phyloP scores from a whole-genome alignment of 495 filamentous ascomycete genomes.

The Letharia columbiana region DNA sequence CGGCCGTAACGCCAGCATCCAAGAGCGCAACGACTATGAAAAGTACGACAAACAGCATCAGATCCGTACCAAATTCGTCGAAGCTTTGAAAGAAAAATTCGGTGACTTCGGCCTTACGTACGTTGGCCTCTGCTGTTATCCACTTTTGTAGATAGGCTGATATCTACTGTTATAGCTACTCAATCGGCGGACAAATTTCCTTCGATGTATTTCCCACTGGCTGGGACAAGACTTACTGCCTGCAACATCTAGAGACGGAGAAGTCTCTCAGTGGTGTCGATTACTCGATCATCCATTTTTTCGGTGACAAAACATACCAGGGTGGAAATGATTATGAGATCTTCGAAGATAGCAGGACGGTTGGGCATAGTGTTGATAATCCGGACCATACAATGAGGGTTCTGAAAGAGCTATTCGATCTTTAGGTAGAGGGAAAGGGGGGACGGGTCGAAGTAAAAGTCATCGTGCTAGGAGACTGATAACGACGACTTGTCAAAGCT shows the following conservation, averaged over 20 bases:
- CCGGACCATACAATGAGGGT: slow-evolving; percentile 73
- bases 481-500: not conserved
- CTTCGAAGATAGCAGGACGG: slow-evolving; percentile 66
- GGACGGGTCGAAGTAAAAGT: not conserved
- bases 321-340: slow-evolving; percentile 98
- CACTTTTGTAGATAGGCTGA: not conserved
- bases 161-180: slow-evolving; percentile 50
- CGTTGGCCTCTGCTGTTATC: slow-evolving; percentile 28
- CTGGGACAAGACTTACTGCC: slow-evolving; percentile 99
- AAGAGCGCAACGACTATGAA: slow-evolving; percentile 74
- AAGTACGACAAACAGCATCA: slow-evolving; percentile 67
- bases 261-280: slow-evolving; percentile 54
- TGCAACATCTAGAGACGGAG: slow-evolving; percentile 78
- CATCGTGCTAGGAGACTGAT: not conserved
- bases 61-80: slow-evolving; percentile 63
- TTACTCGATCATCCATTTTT: slow-evolving; percentile 91
- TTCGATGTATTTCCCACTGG: slow-evolving; percentile 96
- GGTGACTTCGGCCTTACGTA: slow-evolving; percentile 76
- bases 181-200: slow-evolving; percentile 92
- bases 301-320: slow-evolving; percentile 83
- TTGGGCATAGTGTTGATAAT: slow-evolving; percentile 70
- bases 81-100: slow-evolving; percentile 69
- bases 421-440: slow-evolving; percentile 35
- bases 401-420: slow-evolving; percentile 69
- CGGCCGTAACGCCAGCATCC: slow-evolving; percentile 76